Evolutionary conservation across 2,329 filamentous ascomycete genomes (phyloP).

Genomic region (Trichophyton simii): DNA sequence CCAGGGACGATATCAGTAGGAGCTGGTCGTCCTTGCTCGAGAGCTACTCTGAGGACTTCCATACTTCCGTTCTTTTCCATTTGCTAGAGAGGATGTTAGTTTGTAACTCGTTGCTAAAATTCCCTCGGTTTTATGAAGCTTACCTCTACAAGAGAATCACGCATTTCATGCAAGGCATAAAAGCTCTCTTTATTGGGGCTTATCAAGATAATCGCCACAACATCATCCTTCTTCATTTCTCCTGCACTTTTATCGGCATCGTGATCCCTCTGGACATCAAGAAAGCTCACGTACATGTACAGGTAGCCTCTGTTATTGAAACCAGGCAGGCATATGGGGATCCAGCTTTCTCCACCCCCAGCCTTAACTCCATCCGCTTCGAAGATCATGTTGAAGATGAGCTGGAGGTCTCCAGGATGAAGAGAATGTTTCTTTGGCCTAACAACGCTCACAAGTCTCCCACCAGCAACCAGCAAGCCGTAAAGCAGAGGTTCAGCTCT

Average conservation of each 20-base stretch:
- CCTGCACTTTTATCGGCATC: slow-evolving; percentile 15
- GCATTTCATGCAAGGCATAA: slow-evolving; percentile 68
- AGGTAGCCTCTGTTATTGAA: slow-evolving; percentile 96
- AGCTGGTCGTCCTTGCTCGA: slow-evolving; percentile 56
- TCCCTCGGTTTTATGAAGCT: background rate
- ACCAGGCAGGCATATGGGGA: slow-evolving; percentile 84
- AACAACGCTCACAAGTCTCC: slow-evolving; percentile 85
- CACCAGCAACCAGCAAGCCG: slow-evolving; percentile 83
- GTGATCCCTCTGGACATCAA: slow-evolving; percentile 43
- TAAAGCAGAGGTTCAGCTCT: slow-evolving; percentile 73
- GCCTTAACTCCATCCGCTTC: slow-evolving; percentile 85
- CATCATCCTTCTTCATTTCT: slow-evolving; percentile 44
- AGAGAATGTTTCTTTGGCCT: slow-evolving; percentile 88
- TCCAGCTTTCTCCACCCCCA: slow-evolving; percentile 94
- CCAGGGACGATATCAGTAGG: slow-evolving; percentile 67
- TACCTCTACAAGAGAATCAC: slow-evolving; percentile 47
- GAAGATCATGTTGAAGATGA: slow-evolving; percentile 99
- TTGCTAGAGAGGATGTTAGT: slow-evolving; percentile 37
- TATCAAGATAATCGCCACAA: slow-evolving; percentile 82
- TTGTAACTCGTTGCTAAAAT: background rate
- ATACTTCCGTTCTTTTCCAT: slow-evolving; percentile 65
- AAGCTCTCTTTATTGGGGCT: slow-evolving; percentile 89
- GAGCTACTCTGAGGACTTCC: slow-evolving; percentile 58
- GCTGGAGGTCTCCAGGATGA: slow-evolving; percentile 85
- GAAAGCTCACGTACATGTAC: slow-evolving; percentile 98